Evolutionary conservation across 2,329 filamentous ascomycete species (phyloP), one percentile per base, ranked within the genome.

Genomic region (Magnaporthiopsis poae): DNA sequence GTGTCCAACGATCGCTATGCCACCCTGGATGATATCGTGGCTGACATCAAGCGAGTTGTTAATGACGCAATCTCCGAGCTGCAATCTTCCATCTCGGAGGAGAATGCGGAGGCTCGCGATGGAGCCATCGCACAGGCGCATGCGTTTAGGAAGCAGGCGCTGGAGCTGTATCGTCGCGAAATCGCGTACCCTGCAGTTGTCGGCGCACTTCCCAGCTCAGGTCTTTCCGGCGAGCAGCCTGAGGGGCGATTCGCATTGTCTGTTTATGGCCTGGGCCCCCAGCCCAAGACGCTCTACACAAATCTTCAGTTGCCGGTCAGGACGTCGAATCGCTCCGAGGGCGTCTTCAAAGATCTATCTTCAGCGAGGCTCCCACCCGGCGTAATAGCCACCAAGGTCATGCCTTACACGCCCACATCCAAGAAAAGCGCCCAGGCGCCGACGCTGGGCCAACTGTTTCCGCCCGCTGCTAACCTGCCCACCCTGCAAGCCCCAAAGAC

Each of bases 281-380:
- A 87, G 62, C 84, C 90, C 52, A 89, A 88, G 71, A 90, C 94
- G 68, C 80, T 97, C 4, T 97, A 95, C 75, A 96, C 94, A 4
- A 96, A 93, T 75, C 80, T 96, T 64, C 90, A 90, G 70, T 81
- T 84, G 66, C 78, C 80, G 15, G 69, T 73, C 1, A 75, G 77
- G 33, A 69, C 73, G 8, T 70, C 70, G 9, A 68, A 70, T 27
- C 67, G 71, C 36, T 66, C 69, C 0, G 70, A 73, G 59, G 71
- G 73, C 12, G 67, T 72, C 21, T 66, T 75, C 67, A 77, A 76
- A 63, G 79, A 83, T 13, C 77, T 92, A 12, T 82, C 85, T 65
- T 89, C 91, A 72, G 81, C 83, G 56, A 84, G 80, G 27, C 79
- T 97, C 33, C 93, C 93, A 0, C 88, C 86, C 67, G 91, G 92